A percentile compares a stretch with the other conserved stretches of the same genome.
Evolutionary conservation across 2,329 filamentous ascomycete species (phyloP).

Genomic region (Beauveria sp.): DNA sequence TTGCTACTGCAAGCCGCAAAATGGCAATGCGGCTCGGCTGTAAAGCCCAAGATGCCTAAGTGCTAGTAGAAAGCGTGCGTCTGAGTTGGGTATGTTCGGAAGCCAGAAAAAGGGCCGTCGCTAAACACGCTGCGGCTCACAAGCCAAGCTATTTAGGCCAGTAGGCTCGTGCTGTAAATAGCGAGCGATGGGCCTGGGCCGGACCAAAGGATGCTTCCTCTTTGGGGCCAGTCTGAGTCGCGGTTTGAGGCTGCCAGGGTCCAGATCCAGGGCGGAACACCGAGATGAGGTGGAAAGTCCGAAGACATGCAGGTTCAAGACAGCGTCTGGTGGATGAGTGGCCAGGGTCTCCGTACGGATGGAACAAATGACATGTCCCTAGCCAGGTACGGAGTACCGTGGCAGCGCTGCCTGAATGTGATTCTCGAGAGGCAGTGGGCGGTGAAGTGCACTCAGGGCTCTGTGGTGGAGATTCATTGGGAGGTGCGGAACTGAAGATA

Average conservation of each 20-base stretch:
- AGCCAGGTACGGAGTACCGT: background rate
- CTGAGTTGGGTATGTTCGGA: background rate
- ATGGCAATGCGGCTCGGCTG: background rate
- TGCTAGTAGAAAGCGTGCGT: background rate
- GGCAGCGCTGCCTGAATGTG: background rate
- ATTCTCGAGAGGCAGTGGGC: background rate
- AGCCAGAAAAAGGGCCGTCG: background rate
- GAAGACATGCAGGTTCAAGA: background rate
- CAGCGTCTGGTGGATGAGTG: background rate
- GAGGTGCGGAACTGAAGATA: background rate
- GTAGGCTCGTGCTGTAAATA: background rate
- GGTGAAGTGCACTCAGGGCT: background rate
- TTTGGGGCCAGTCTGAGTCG: background rate
- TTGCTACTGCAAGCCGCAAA: background rate
- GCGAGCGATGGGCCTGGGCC: background rate
- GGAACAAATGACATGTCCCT: background rate
- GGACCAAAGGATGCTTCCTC: constrained; percentile 6
- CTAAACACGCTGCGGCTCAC: background rate
- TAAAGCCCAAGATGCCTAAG: background rate
- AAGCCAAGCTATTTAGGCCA: background rate
- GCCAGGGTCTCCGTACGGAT: background rate
- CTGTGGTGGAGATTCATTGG: background rate
- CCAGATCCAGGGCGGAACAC: background rate
- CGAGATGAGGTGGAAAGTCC: constrained; percentile 1
- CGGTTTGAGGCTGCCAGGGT: background rate